Evolutionary conservation across 306 rosid species (phyloP).

Genomic region (Arachis stenosperma): DNA sequence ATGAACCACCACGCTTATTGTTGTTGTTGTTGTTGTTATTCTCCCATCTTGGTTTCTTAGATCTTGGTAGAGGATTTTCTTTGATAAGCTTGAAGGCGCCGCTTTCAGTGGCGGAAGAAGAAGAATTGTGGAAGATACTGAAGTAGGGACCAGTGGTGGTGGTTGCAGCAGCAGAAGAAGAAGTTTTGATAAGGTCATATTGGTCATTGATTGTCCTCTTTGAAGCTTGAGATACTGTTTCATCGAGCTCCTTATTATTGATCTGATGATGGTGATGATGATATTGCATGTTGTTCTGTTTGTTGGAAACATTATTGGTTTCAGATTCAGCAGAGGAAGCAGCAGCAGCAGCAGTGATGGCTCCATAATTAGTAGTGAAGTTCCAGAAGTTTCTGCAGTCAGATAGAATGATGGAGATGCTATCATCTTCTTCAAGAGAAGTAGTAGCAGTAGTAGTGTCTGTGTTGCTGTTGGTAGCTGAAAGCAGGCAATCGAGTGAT

Average conservation of each 20-base stretch:
- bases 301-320: slow-evolving; percentile 44
- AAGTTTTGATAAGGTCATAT: slow-evolving; percentile 26
- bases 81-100: slow-evolving; percentile 67
- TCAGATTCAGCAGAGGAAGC: slow-evolving; percentile 68
- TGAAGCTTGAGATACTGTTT: slow-evolving; percentile 50
- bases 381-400: slow-evolving; percentile 72
- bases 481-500: slow-evolving; percentile 54
- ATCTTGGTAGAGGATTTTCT: slow-evolving; percentile 49
- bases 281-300: slow-evolving; percentile 43
- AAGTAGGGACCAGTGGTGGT: slow-evolving; percentile 39
- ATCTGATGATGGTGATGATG: too few relatives aligned
- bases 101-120: slow-evolving; percentile 47
- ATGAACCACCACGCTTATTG: slow-evolving; percentile 44
- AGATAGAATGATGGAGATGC: slow-evolving; percentile 63
- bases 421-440: slow-evolving; percentile 47
- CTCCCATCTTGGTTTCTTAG: slow-evolving; percentile 75
- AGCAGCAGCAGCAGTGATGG: slow-evolving; percentile 51
- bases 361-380: slow-evolving; percentile 39
- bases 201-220: slow-evolving; percentile 47
- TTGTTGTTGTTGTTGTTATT: too few relatives aligned
- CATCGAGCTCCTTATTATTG: slow-evolving; percentile 42
- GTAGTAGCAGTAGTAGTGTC: slow-evolving; percentile 31
- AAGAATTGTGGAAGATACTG: slow-evolving; percentile 47
- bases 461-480: slow-evolving; percentile 45
- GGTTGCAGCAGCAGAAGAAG: too few relatives aligned